phyloP scores from a whole-genome alignment of 441 rosid species.

The Euphorbia celastroides region DNA sequence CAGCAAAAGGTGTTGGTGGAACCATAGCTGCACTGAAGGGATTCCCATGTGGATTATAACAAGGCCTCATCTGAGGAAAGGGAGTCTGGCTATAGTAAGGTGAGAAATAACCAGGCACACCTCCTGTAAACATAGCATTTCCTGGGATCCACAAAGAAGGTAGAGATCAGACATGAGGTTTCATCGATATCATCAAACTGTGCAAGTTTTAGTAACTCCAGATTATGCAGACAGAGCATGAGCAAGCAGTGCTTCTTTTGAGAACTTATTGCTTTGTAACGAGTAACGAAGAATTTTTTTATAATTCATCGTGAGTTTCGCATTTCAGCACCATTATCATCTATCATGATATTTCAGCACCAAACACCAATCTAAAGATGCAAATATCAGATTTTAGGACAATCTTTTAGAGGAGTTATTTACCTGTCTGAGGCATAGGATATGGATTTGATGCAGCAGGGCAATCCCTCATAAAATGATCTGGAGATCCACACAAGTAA shows the following conservation, averaged over 20 bases:
- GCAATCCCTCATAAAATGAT: conserved; percentile 48
- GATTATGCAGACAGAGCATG: neutral
- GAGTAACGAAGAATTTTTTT: neutral
- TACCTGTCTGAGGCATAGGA: conserved; percentile 38
- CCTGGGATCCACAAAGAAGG: conserved; percentile 24
- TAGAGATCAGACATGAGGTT: conserved; percentile 10
- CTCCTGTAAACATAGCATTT: conserved; percentile 29
- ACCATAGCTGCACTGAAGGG: conserved; percentile 28
- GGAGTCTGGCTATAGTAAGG: conserved; percentile 34
- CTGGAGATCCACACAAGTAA: conserved; percentile 47
- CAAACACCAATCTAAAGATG: neutral
- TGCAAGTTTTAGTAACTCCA: too few relatives aligned
- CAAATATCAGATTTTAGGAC: neutral
- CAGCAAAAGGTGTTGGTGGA: conserved; percentile 24
- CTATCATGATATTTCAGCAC: neutral
- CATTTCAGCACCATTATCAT: neutral
- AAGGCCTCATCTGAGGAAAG: conserved; percentile 26
- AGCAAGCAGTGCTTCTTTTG: neutral
- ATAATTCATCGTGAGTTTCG: neutral
- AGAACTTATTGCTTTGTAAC: neutral
- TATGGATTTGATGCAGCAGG: conserved; percentile 29
- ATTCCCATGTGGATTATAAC: conserved; percentile 27
- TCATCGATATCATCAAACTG: neutral
- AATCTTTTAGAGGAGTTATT: neutral
- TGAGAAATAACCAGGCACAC: conserved; percentile 23